A percentile compares a stretch with the other conserved stretches of the same genome.
phyloP scores from a whole-genome alignment of 805 yeast genomes.

The Tetrapisispora arboricola region DNA sequence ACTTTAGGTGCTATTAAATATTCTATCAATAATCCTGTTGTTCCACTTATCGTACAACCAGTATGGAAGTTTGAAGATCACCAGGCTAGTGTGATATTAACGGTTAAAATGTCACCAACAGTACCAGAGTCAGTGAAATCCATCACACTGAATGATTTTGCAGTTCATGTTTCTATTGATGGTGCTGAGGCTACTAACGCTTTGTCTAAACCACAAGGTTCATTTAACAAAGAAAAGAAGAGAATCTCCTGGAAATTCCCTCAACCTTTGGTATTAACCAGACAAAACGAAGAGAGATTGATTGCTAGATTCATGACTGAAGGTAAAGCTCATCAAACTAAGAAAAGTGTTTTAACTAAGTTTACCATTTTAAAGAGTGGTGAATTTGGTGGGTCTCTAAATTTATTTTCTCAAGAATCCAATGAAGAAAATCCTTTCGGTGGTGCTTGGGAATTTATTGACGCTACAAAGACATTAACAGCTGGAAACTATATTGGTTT shows the following conservation, averaged over 20 bases:
- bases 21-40: constrained; percentile 40
- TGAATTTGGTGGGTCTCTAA: constrained; percentile 36
- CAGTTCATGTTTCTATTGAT: constrained; percentile 44
- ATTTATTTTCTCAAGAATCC: constrained; percentile 30
- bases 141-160: constrained; percentile 28
- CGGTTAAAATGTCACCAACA: constrained; percentile 35
- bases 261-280: constrained; percentile 32
- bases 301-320: constrained; percentile 81
- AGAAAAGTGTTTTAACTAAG: constrained; percentile 62
- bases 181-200: constrained; percentile 64
- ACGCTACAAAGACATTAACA: constrained; percentile 28
- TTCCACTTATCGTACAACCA: constrained; percentile 68
- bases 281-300: constrained; percentile 48
- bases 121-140: constrained; percentile 29
- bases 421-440: constrained; percentile 34
- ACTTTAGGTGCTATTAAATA: constrained; percentile 80
- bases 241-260: constrained; percentile 78
- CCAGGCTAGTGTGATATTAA: constrained; percentile 79
- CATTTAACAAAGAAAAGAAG: constrained; percentile 75
- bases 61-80: constrained; percentile 82
- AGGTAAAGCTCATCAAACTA: constrained; percentile 57
- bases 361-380: constrained; percentile 33
- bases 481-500: constrained; percentile 32
- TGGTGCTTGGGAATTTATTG: constrained; percentile 28
- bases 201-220: constrained; percentile 84